Base-by-base conservation (phyloP, 441 rosid species). In the Euphorbia celastroides region DNA sequence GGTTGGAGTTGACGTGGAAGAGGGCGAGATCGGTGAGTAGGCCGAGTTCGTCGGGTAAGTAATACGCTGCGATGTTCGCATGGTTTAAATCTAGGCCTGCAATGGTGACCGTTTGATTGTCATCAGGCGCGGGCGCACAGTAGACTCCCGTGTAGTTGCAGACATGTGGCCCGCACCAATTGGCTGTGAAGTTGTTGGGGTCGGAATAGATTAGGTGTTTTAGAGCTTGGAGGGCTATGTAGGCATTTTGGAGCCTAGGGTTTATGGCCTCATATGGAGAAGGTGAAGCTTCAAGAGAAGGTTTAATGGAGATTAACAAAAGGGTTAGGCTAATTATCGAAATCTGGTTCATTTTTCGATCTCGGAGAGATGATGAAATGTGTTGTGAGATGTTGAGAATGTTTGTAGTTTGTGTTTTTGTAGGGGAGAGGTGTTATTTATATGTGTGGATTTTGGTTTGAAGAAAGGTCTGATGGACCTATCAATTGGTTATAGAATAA, bases 31-130 rank as follows among this genome's bases (percentile, higher is more conserved):
- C 97, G 0, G 92, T 77, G 69, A 90, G 48, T 23, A 87, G 77
- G 20, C 96, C 96, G 42, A 90, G 72, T 77, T 93, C 95, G 0
- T 60, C 74, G 0, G 97, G 96, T 50, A 93, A 81, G 73, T 82
- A 86, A 2, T 92, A 70, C 88, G 65, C 97, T 0, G 97, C 98
- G 26, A 93, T 89, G 74, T 93, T 97, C 0, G 93, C 98, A n/a
- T 81, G 86, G 60, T 93, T 93, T 7, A 93, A 79, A 63, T 93
- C 97, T 10, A 93, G 64, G 0, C 96, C 96, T 56, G 67, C 70
- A 22, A 31, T 87, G 0, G 90, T 90, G 0, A 93, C 97, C 20
- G 85, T 92, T 2, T 56, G 74, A n/a, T 80, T 5, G 0, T 87
- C 81, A 20, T 72, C 77, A 0, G 80, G 81, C 13, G 87, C 89